Conservation (phyloP, 768 basidiomycete genomes). For the Strobilomyces echinocephalus region DNA sequence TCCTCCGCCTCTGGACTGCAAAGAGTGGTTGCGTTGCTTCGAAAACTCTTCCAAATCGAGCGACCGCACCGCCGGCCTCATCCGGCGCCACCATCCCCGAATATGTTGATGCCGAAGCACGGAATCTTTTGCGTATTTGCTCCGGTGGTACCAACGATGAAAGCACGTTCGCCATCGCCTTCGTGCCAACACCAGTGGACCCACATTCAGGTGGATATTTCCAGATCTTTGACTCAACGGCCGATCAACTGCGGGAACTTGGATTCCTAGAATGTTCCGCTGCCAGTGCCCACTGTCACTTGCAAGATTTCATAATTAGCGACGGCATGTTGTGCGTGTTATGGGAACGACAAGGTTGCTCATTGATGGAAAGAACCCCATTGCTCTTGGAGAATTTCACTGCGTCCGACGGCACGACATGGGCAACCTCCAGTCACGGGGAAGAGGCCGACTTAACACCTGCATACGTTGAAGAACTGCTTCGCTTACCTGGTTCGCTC, state of each 20-base stretch:
- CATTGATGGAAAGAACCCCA: conserved; percentile 56
- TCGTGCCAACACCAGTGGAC: conserved; percentile 64
- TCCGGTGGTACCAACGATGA: conserved; percentile 43
- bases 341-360: conserved; percentile 79
- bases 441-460: conserved; percentile 75
- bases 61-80: conserved; percentile 30
- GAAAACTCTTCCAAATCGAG: conserved; percentile 43
- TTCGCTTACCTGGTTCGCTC: conserved; percentile 66
- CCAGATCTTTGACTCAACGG: conserved; percentile 53
- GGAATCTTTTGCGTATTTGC: conserved; percentile 63
- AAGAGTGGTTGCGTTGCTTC: conserved; percentile 69
- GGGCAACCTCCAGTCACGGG: conserved; percentile 59
- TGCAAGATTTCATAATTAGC: conserved; percentile 73
- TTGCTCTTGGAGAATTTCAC: conserved; percentile 37
- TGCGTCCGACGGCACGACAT: conserved; percentile 34
- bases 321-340: conserved; percentile 55
- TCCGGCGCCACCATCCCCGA: conserved; percentile 35
- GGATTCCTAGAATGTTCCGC: conserved; percentile 56
- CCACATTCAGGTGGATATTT: conserved; percentile 76
- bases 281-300: conserved; percentile 59
- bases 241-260: conserved; percentile 56
- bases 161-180: conserved; percentile 60
- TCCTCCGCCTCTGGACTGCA: conserved; percentile 79
- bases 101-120: conserved; percentile 56
- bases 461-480: conserved; percentile 81